Base-by-base conservation (phyloP, 192 early-diverging fungal species). In the Rhizophagus clarus region DNA sequence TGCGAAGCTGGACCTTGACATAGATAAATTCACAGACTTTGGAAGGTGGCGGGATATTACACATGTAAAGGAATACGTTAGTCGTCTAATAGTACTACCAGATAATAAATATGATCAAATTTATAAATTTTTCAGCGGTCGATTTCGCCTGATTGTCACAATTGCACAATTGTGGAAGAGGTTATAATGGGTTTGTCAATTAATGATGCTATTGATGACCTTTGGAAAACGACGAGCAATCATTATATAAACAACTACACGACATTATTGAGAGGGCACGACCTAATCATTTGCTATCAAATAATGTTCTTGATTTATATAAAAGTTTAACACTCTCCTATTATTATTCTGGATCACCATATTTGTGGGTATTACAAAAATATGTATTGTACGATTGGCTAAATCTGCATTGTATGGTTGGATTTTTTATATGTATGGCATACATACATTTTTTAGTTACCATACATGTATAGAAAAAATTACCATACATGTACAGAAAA, bases 331-430 rank as follows among this genome's bases (percentile, higher is more conserved):
- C 40, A 22, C 49, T 74, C 60, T 26, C 24, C 8, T 51, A 74
- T 24, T 51, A 74, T 10, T 74, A 74, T 74, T 74, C 49, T 28
- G 40, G 49, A n/a, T n/a, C n/a, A n/a, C n/a, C n/a, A n/a, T n/a
- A n/a, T n/a, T n/a, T n/a, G n/a, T n/a, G n/a, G n/a, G n/a, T n/a
- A n/a, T n/a, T n/a, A n/a, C n/a, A n/a, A n/a, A n/a, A n/a, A n/a
- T n/a, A n/a, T n/a, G n/a, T n/a, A n/a, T n/a, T n/a, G n/a, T n/a
- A n/a, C n/a, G n/a, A n/a, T n/a, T n/a, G n/a, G n/a, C n/a, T n/a
- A n/a, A n/a, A n/a, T n/a, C n/a, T n/a, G n/a, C n/a, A n/a, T n/a
- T n/a, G n/a, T n/a, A n/a, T n/a, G n/a, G n/a, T n/a, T n/a, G n/a
- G n/a, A n/a, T n/a, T n/a, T n/a, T n/a, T n/a, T n/a, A n/a, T n/a